These are phyloP conservation scores for Amanita inopinata DNA, from an alignment of 768 basidiomycete species.

Conservation along the genomic window DNA sequence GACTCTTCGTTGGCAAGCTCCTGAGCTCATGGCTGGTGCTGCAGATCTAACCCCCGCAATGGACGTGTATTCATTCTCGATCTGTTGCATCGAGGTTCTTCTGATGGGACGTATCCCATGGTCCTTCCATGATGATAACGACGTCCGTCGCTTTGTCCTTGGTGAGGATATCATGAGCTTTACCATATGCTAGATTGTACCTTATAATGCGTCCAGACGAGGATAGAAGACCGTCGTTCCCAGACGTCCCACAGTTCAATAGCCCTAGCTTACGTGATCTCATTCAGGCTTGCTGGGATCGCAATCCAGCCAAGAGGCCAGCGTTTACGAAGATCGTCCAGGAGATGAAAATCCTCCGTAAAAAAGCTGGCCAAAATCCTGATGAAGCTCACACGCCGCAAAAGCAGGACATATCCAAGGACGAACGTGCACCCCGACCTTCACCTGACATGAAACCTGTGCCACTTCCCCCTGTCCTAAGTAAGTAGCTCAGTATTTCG, in stretches of 20 bases:
- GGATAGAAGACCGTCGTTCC: slow-evolving; percentile 41
- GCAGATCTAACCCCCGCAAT: slow-evolving; percentile 39
- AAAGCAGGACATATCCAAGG: slow-evolving; percentile 1
- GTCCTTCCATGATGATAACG: slow-evolving; percentile 38
- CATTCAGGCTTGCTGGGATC: slow-evolving; percentile 48
- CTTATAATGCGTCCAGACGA: slow-evolving; percentile 26
- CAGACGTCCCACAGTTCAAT: slow-evolving; percentile 29
- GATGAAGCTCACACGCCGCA: slow-evolving; percentile 10
- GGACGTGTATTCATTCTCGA: slow-evolving; percentile 66
- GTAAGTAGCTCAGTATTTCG: not conserved
- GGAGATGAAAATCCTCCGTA: slow-evolving; percentile 37
- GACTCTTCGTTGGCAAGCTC: slow-evolving; percentile 63
- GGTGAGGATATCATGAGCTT: slow-evolving; percentile 21
- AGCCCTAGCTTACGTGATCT: slow-evolving; percentile 32
- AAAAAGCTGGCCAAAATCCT: slow-evolving; percentile 24
- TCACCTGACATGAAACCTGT: slow-evolving; percentile 25
- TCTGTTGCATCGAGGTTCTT: slow-evolving; percentile 60
- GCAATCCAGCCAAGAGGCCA: slow-evolving; percentile 40
- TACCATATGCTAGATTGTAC: slow-evolving; percentile 5
- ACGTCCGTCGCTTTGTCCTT: slow-evolving; percentile 42
- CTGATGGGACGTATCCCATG: slow-evolving; percentile 57
- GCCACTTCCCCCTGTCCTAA: slow-evolving; percentile 13
- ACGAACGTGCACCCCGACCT: slow-evolving; percentile 16
- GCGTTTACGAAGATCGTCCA: slow-evolving; percentile 41
- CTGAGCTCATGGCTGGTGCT: slow-evolving; percentile 50